Evolutionary conservation across 2,329 filamentous ascomycete genomes (phyloP).

Genomic region (Diaporthe amygdali): DNA sequence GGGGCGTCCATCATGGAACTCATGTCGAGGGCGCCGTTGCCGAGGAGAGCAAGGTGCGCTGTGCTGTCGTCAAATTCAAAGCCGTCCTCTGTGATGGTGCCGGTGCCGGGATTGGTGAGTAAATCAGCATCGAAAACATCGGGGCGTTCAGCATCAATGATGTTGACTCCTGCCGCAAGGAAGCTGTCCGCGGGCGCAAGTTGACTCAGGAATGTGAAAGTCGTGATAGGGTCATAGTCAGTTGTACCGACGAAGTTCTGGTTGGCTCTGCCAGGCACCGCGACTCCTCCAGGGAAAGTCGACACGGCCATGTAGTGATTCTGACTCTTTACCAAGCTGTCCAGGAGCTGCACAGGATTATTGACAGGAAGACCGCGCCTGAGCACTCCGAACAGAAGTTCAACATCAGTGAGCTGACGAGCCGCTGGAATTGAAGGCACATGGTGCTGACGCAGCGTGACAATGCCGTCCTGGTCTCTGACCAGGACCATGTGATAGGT

Average conservation of each 20-base stretch:
- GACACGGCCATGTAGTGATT: constrained; percentile 13
- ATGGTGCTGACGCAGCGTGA: not conserved
- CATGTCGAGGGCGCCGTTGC: not conserved
- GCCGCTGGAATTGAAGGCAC: not conserved
- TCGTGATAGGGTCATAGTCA: not conserved
- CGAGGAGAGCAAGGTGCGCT: not conserved
- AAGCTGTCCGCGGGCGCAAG: not conserved
- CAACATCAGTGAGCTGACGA: constrained; percentile 4
- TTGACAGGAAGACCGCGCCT: not conserved
- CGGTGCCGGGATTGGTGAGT: not conserved
- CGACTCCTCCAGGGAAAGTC: not conserved
- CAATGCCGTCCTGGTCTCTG: not conserved
- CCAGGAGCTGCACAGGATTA: not conserved
- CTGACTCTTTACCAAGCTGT: not conserved
- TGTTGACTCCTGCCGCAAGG: not conserved
- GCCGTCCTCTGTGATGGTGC: not conserved
- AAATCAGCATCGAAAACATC: not conserved
- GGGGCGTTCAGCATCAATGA: not conserved
- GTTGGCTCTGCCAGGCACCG: not conserved
- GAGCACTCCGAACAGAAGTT: constrained; percentile 9
- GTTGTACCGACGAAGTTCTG: not conserved
- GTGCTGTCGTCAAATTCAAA: constrained; percentile 7
- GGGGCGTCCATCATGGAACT: not conserved
- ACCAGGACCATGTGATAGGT: not conserved
- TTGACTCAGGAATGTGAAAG: not conserved